These are phyloP conservation scores for Phytopythium sindhum DNA, from an alignment of 352 stramenopile genomes.

Conservation along the genomic window DNA sequence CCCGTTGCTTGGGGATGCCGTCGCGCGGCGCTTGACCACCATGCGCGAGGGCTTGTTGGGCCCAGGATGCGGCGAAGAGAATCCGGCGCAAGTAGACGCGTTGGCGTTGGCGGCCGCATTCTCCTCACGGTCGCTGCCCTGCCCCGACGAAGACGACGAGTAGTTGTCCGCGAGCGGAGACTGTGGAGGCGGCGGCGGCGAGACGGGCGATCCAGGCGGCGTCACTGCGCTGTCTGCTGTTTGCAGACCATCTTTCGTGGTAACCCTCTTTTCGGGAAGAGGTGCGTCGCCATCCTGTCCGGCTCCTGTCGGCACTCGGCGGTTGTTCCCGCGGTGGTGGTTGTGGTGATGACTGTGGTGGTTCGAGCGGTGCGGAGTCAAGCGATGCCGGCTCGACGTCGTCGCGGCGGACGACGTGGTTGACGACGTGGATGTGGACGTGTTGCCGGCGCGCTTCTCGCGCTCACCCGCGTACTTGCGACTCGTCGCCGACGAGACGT, in stretches of 20 bases:
- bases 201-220: not conserved
- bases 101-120: constrained; percentile 11
- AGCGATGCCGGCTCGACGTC: constrained; percentile 14
- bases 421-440: constrained; percentile 33
- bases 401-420: constrained; percentile 25
- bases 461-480: constrained; percentile 23
- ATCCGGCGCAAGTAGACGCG: constrained; percentile 7
- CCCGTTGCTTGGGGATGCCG: constrained; percentile 19
- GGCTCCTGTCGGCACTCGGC: not conserved
- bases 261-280: not conserved
- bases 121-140: constrained; percentile 46
- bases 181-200: constrained; percentile 15
- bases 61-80: constrained; percentile 20
- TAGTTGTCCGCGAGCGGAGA: constrained; percentile 20
- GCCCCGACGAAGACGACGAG: constrained; percentile 42
- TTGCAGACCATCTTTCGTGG: not conserved
- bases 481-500: constrained; percentile 14
- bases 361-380: constrained; percentile 15
- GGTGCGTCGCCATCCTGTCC: not conserved
- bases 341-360: constrained; percentile 11
- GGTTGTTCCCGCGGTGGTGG: not conserved
- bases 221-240: not conserved
- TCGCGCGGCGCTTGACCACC: constrained; percentile 45
- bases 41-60: constrained; percentile 44
- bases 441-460: constrained; percentile 23